Percentiles rank a stretch among this genome's conserved stretches.
Conservation (phyloP, 140 eudicot species). For the Cichorium intybus region DNA sequence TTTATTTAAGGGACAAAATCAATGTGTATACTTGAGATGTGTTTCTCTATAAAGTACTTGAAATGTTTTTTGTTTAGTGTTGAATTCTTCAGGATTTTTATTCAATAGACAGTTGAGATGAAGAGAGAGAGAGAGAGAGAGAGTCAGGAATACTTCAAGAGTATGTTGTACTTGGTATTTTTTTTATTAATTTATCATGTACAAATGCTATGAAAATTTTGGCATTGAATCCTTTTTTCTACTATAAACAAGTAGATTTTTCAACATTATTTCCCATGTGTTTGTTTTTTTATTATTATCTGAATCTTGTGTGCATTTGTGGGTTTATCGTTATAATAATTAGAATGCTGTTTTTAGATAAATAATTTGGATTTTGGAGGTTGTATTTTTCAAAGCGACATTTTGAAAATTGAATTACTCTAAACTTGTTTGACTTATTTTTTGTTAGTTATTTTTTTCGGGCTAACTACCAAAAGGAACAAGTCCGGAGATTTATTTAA, state of each 20-base stretch:
- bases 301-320: neutral
- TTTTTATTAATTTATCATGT: conserved; percentile 2
- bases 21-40: too few relatives aligned
- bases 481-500: too few relatives aligned
- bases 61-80: neutral
- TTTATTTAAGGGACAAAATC: neutral
- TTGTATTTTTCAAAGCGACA: too few relatives aligned
- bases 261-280: neutral
- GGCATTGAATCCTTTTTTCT: conserved; percentile 28
- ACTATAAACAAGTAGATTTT: conserved; percentile 16
- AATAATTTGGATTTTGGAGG: too few relatives aligned
- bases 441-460: too few relatives aligned
- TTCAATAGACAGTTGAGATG: neutral
- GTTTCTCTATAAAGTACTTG: too few relatives aligned
- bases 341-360: too few relatives aligned
- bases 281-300: neutral
- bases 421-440: too few relatives aligned
- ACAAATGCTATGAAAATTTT: conserved; percentile 34
- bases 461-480: too few relatives aligned
- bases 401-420: too few relatives aligned
- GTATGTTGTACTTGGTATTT: conserved; percentile 31
- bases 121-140: neutral
- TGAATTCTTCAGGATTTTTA: too few relatives aligned
- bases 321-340: too few relatives aligned
- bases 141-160: conserved; percentile 10